Evolutionary conservation across 129 eudicot genomes (phyloP), one percentile per base, ranked within the genome.

Genomic region (Centrapalus pauciflorus): DNA sequence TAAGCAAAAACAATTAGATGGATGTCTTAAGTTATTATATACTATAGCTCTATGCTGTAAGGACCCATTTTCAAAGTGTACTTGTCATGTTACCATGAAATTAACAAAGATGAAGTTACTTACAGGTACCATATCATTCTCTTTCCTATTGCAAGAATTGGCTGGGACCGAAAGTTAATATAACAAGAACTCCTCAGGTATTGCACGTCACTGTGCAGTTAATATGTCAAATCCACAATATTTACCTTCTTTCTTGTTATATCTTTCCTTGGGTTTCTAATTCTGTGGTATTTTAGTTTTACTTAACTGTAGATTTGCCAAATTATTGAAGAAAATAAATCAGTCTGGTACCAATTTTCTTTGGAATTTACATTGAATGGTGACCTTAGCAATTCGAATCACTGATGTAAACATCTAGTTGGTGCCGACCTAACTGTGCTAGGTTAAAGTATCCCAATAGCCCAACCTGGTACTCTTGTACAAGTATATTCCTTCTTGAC

Each of bases 111-210:
- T 30, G 13, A 19, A 40, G 45, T 68, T 76, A 32, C 56, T 72
- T 71, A n/a, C 73, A 92, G 98, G 98, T 88, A 72, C 81, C 98
- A 8, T 92, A 92, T 61, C 59, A 83, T 77, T 92, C 98, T 66
- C 89, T 92, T 77, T 92, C 96, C 64, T 92, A 90, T 90, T 92
- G 98, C 89, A 92, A 92, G 83, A 87, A 76, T 77, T 92, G 98
- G 98, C 77, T 92, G 61, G 98, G 98, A 64, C 75, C 95, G 61
- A 81, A 83, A 88, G 98, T 92, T 29, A 92, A 92, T 75, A 79
- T 91, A 74, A 91, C 98, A 68, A 88, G 98, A 84, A 73, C 96
- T 61, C 98, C 98, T 51, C 98, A 92, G 98, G 98, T 88, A 80
- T 34, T 55, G 10, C 16, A 21, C 12, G 27, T 29, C 35, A 43